Evolutionary conservation across 805 yeast genomes (phyloP), one percentile per base, ranked within the genome.

Genomic region (Starmerella vitae): DNA sequence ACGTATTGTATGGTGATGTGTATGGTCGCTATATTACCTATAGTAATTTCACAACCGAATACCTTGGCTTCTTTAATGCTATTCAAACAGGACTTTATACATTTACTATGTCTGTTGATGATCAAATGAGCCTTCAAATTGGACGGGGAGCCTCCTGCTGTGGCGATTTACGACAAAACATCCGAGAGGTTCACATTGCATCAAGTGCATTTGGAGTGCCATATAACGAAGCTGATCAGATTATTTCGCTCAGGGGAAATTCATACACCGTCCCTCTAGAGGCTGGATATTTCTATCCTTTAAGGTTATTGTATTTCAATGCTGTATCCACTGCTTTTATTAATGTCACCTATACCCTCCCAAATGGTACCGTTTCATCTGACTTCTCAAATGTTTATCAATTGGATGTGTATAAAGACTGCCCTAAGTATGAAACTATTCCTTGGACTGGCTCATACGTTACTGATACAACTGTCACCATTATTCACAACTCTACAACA

Each of bases 91-190:
- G 26, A 8, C 7, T 12, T 8, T 22, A 22, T 22, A 22, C 26
- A 22, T 22, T 22, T 12, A 7, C 7, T 7, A 7, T 22, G 7
- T 22, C 26, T 7, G 26, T 12, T 22, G 26, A 22, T 22, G 26
- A 22, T 12, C 26, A 22, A 8, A 12, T 22, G 10, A 22, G 26
- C 12, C n/a, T 39, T 29, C 42, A 39, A 20, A 8, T 39, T 3
- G 42, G 42, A 12, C 28, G 38, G 4, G 42, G 37, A 4, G 5
- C 6, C 13, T 4, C 12, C 12, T 39, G 42, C 38, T 39, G 42
- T 19, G 42, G 42, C 14, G 38, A 34, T 20, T 39, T 39, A 17
- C n/a, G 18, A 5, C 7, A 9, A 8, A 31, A 39, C 15, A 19
- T 33, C n/a, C 21, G 28, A 5, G 20, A 29, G 4, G 22, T 14